Conservation (phyloP, 2,329 filamentous ascomycete species). For the Lasiodiplodia sp. region DNA sequence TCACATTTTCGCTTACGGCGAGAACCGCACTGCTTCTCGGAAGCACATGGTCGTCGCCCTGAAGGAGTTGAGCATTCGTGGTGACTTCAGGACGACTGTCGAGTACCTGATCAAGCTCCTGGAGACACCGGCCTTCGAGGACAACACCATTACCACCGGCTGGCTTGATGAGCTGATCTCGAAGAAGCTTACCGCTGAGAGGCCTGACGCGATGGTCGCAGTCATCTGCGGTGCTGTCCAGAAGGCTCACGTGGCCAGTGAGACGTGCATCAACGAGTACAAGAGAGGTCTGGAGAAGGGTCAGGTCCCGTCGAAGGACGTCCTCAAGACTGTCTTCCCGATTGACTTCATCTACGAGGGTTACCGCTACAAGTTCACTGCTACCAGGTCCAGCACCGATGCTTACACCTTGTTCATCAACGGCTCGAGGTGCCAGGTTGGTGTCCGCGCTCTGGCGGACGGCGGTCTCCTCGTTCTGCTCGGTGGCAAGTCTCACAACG, state of each 20-base stretch:
- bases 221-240: constrained; percentile 94
- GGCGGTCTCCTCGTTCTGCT: constrained; percentile 92
- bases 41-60: constrained; percentile 99
- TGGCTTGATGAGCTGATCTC: constrained; percentile 99
- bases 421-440: constrained; percentile 93
- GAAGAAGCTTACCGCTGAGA: constrained; percentile 95
- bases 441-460: constrained; percentile 89
- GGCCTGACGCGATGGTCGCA: constrained; percentile 91
- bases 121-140: constrained; percentile 97
- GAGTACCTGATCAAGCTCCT: constrained; percentile 99
- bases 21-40: constrained; percentile 92
- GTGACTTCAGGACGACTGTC: constrained; percentile 97
- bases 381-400: constrained; percentile 87
- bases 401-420: constrained; percentile 99
- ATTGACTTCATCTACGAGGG: constrained; percentile 99
- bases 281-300: constrained; percentile 90
- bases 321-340: constrained; percentile 96
- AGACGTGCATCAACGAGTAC: constrained; percentile 87
- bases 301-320: constrained; percentile 95
- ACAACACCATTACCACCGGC: constrained; percentile 98
- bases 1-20: constrained; percentile 98
- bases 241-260: constrained; percentile 94
- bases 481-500: constrained; percentile 91
- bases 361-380: constrained; percentile 96
- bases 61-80: constrained; percentile 98